phyloP scores from a whole-genome alignment of 768 basidiomycete genomes.

The Pisolithus tinctorius region DNA sequence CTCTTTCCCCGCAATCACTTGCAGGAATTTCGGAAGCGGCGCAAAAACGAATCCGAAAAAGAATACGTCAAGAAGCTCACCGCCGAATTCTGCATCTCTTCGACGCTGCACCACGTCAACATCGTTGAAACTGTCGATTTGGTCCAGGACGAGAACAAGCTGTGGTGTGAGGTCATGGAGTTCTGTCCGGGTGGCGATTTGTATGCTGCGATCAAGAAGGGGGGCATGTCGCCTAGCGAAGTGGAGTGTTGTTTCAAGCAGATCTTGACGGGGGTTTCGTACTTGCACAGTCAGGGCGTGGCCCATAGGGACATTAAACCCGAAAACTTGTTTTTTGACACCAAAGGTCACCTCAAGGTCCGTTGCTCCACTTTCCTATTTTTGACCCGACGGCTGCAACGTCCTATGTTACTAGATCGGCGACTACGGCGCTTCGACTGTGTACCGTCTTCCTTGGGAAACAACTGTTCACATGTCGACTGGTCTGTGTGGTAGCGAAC shows the following conservation, averaged over 20 bases:
- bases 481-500: constrained; percentile 94
- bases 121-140: constrained; percentile 98
- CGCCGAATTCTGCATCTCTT: constrained; percentile 97
- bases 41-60: constrained; percentile 98
- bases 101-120: constrained; percentile 88
- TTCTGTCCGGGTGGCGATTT: constrained; percentile 98
- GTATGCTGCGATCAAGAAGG: constrained; percentile 98
- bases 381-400: constrained; percentile 3
- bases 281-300: constrained; percentile 94
- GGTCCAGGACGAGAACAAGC: constrained; percentile 93
- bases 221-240: constrained; percentile 84
- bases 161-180: constrained; percentile 99
- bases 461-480: constrained; percentile 94
- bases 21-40: constrained; percentile 95
- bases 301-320: constrained; percentile 98
- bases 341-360: constrained; percentile 89
- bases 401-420: constrained; percentile 61
- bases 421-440: constrained; percentile 98
- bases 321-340: constrained; percentile 94
- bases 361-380: constrained; percentile 9
- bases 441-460: constrained; percentile 98
- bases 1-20: neutral
- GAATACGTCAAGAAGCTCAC: constrained; percentile 99
- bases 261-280: constrained; percentile 80
- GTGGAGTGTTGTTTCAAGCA: constrained; percentile 99